Evolutionary conservation across 306 rosid genomes (phyloP), one percentile per base, ranked within the genome.

Genomic region (Gynostemma pentaphyllum): DNA sequence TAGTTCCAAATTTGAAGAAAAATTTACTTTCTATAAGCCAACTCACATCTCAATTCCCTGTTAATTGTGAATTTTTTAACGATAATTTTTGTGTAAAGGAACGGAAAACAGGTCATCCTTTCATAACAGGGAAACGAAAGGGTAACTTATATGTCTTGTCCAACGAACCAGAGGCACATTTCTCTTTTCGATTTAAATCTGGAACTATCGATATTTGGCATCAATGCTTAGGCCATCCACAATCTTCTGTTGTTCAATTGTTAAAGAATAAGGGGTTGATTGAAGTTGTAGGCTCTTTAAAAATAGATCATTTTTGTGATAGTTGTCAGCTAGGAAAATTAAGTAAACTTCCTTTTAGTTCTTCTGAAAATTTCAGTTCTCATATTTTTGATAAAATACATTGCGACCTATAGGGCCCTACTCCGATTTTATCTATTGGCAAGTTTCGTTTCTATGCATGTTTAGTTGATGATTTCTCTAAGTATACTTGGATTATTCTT

Each of bases 71-170:
- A 19, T 59, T 59, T 16, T 30, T 3, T 30, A 5, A 59, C 36
- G 2, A 30, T 18, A 15, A 36, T n/a, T n/a, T n/a, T n/a, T n/a
- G n/a, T n/a, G n/a, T n/a, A n/a, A n/a, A n/a, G n/a, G n/a, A n/a
- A n/a, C 18, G 32, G 32, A 14, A 5, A 22, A n/a, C 45, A 6
- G 5, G 36, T 30, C 15, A 27, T 14, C 19, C 40, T 4, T 9
- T 36, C 26, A 59, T 65, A 5, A 65, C 29, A 65, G 45, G 29
- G 30, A 46, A 0, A 23, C 30, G 44, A 42, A 48, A 16, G 59
- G 70, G 47, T 66, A 60, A 66, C 32, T 34, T 66, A 0, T 46
- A 66, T 21, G 21, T 48, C 22, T 28, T 66, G 6, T 21, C 45
- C 45, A 66, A 30, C 21, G 12, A 16, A 10, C 47, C 11, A 0